Percentiles rank a stretch among this genome's conserved stretches.
phyloP scores from a whole-genome alignment of 495 filamentous ascomycete species.

The Hyaloscypha finlandica region DNA sequence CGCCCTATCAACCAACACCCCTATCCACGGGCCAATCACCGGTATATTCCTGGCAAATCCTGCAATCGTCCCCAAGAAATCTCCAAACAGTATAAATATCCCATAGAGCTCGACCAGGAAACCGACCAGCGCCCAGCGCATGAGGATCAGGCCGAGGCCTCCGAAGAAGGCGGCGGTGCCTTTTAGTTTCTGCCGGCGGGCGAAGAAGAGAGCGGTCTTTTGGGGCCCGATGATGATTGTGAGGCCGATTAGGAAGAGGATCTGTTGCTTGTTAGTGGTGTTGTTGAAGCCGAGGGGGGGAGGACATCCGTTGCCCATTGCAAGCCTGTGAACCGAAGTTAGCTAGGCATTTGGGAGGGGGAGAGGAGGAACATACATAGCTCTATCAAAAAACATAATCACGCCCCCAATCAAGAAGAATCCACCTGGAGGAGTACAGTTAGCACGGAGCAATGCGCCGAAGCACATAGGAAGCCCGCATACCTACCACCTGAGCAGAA shows the following conservation, averaged over 20 bases:
- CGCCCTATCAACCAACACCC: slow-evolving; percentile 62
- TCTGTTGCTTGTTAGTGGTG: slow-evolving; percentile 48
- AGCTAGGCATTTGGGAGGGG: slow-evolving; percentile 13
- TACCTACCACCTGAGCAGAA: slow-evolving; percentile 95
- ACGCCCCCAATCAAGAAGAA: slow-evolving; percentile 94
- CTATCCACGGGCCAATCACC: slow-evolving; percentile 82
- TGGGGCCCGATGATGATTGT: slow-evolving; percentile 92
- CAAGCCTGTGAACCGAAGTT: slow-evolving; percentile 55
- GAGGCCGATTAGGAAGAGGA: slow-evolving; percentile 95
- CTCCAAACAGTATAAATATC: slow-evolving; percentile 89
- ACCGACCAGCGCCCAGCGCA: slow-evolving; percentile 86
- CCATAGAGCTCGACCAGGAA: slow-evolving; percentile 92
- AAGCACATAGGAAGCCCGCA: slow-evolving; percentile 25
- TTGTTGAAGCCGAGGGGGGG: slow-evolving; percentile 14
- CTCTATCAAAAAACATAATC: slow-evolving; percentile 94
- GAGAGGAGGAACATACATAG: slow-evolving; percentile 61
- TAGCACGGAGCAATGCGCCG: slow-evolving; percentile 25
- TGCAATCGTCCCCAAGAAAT: slow-evolving; percentile 91
- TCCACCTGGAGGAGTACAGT: slow-evolving; percentile 56
- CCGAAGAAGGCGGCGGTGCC: slow-evolving; percentile 85
- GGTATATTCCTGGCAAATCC: slow-evolving; percentile 84
- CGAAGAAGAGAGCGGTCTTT: slow-evolving; percentile 92
- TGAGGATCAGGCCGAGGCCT: slow-evolving; percentile 83
- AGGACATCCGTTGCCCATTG: slow-evolving; percentile 73
- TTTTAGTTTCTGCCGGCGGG: slow-evolving; percentile 85